Evolutionary conservation across 2,329 filamentous ascomycete genomes (phyloP).

Genomic region (Colletotrichum spaethianum): DNA sequence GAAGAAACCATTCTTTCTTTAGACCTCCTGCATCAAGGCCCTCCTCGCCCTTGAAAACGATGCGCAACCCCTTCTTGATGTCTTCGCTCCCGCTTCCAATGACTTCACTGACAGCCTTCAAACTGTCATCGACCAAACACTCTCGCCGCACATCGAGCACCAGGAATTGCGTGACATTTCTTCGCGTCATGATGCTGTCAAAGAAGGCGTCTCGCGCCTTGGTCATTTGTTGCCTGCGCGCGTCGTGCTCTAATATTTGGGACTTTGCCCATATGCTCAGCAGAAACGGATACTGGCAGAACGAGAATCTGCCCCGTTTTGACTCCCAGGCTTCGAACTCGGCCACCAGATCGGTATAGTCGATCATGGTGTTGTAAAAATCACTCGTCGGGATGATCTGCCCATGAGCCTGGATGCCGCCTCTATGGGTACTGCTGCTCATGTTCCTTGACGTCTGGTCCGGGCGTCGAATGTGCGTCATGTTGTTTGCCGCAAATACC

Average conservation of each 20-base stretch:
- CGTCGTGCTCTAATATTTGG: conserved; percentile 89
- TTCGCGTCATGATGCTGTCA: conserved; percentile 84
- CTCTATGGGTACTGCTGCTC: conserved; percentile 50
- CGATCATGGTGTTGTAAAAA: conserved; percentile 90
- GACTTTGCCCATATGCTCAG: conserved; percentile 95
- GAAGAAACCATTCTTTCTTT: conserved; percentile 94
- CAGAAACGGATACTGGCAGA: conserved; percentile 94
- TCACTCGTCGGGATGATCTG: conserved; percentile 84
- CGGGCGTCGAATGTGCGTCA: conserved; percentile 54
- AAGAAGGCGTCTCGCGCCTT: conserved; percentile 93
- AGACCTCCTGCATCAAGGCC: conserved; percentile 91
- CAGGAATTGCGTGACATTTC: conserved; percentile 82
- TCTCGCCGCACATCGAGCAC: conserved; percentile 84
- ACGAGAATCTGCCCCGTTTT: conserved; percentile 81
- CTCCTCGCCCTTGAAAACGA: conserved; percentile 90
- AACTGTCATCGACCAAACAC: conserved; percentile 89
- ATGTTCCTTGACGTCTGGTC: conserved; percentile 44
- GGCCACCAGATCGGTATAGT: conserved; percentile 86
- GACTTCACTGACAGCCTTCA: conserved; percentile 87
- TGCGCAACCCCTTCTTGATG: conserved; percentile 89
- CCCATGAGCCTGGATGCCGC: conserved; percentile 65
- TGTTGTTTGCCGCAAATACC: conserved; percentile 85
- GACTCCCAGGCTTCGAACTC: conserved; percentile 93
- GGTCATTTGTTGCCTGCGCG: conserved; percentile 88
- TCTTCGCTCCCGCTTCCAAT: conserved; percentile 86